Conservation (phyloP, 169 alveolate species). For the Plasmodium malariae region DNA sequence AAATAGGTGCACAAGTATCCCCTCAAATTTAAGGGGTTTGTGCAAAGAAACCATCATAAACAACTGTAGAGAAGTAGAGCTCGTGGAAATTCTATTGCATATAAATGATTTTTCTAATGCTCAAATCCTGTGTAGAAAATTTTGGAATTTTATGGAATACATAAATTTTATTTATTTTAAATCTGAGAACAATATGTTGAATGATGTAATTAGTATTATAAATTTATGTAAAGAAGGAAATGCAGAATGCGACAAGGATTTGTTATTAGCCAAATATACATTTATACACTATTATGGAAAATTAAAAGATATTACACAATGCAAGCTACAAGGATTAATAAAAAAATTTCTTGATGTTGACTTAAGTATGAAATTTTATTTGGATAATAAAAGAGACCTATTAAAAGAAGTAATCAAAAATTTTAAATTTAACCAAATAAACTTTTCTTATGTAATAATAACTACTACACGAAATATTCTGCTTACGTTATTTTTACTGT, state of each 20-base stretch:
- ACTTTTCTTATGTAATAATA: too few relatives aligned
- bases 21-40: conserved; percentile 43
- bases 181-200: conserved; percentile 36
- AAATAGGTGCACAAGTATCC: conserved; percentile 33
- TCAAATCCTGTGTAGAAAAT: conserved; percentile 14
- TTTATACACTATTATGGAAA: conserved; percentile 60
- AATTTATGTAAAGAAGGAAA: conserved; percentile 41
- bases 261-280: conserved; percentile 20
- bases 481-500: too few relatives aligned
- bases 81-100: conserved; percentile 35
- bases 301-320: conserved; percentile 33
- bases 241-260: not conserved
- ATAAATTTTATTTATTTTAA: conserved; percentile 49
- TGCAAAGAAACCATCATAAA: conserved; percentile 55
- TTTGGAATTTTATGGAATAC: conserved; percentile 55
- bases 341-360: conserved; percentile 41
- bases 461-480: too few relatives aligned
- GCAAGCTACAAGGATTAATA: conserved; percentile 28
- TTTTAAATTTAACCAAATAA: too few relatives aligned
- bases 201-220: conserved; percentile 41
- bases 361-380: conserved; percentile 5
- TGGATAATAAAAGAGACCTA: conserved; percentile 13
- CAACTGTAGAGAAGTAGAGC: conserved; percentile 42
- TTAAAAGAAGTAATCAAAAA: conserved; percentile 57
- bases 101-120: conserved; percentile 35